Evolutionary conservation across 805 yeast species (phyloP).

Genomic region (Saturnispora gosingensis): DNA sequence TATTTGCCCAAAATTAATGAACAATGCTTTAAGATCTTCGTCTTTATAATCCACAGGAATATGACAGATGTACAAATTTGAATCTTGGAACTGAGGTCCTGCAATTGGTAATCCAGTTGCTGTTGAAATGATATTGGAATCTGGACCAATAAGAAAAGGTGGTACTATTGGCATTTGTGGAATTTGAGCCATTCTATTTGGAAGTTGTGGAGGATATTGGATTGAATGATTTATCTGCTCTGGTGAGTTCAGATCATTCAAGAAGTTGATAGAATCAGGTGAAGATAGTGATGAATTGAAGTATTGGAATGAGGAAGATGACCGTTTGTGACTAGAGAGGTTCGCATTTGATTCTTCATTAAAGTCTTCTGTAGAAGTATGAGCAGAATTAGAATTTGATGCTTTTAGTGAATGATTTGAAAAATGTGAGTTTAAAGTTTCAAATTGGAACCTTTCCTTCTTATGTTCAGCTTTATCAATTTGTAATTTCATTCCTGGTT

Average conservation of each 20-base stretch:
- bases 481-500: slow-evolving; percentile 20
- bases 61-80: slow-evolving; percentile 64
- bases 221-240: background rate
- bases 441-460: slow-evolving; percentile 22
- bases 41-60: slow-evolving; percentile 49
- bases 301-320: background rate
- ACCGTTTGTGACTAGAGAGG: background rate
- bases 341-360: background rate
- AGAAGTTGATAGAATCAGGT: background rate
- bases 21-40: slow-evolving; percentile 37
- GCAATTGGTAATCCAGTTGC: slow-evolving; percentile 32
- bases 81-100: slow-evolving; percentile 49
- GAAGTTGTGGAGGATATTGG: background rate
- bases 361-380: background rate
- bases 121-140: slow-evolving; percentile 22
- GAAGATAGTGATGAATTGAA: background rate
- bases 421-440: slow-evolving; percentile 15
- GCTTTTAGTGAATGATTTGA: background rate
- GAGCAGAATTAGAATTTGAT: background rate
- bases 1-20: slow-evolving; percentile 40
- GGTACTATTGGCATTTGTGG: slow-evolving; percentile 8
- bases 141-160: slow-evolving; percentile 23
- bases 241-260: background rate
- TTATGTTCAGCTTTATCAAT: slow-evolving; percentile 40
- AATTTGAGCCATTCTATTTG: background rate